Conservation (phyloP, 352 stramenopile genomes). For the Phytopythium helicoides region DNA sequence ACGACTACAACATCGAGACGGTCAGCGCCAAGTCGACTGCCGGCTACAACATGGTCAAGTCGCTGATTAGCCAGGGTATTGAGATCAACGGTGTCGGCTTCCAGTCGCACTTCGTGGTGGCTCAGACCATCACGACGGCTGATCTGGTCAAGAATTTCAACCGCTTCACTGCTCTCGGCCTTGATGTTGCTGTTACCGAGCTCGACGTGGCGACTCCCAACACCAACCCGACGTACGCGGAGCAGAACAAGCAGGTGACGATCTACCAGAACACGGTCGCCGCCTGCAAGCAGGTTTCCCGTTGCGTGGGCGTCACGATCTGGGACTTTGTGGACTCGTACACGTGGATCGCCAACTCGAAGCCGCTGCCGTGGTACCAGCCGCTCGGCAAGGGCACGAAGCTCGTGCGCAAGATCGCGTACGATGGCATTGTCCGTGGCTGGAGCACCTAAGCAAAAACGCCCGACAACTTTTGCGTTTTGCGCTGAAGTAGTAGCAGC, state of each 20-base stretch:
- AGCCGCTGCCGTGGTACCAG: slow-evolving; percentile 25
- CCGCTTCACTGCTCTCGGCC: slow-evolving; percentile 18
- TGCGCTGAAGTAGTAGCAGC: no score
- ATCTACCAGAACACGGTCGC: slow-evolving; percentile 23
- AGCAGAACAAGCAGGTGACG: slow-evolving; percentile 22
- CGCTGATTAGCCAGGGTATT: slow-evolving; percentile 13
- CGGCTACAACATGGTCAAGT: slow-evolving; percentile 16
- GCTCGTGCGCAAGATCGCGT: slow-evolving; percentile 22
- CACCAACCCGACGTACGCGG: slow-evolving; percentile 17
- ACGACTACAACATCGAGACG: slow-evolving; percentile 21
- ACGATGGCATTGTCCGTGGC: slow-evolving; percentile 22
- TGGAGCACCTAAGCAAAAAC: slow-evolving; percentile 22
- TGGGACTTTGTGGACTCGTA: slow-evolving; percentile 23
- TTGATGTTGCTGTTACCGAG: slow-evolving; percentile 30
- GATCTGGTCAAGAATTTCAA: slow-evolving; percentile 26
- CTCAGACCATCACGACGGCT: slow-evolving; percentile 11
- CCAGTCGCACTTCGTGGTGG: slow-evolving; percentile 6
- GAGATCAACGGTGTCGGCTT: slow-evolving; percentile 28
- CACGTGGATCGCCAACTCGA: slow-evolving; percentile 15
- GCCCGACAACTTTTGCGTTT: no score
- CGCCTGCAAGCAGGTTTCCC: slow-evolving; percentile 25
- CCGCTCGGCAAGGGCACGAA: slow-evolving; percentile 16
- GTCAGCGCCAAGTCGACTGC: slow-evolving; percentile 32
- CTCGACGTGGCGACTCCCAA: slow-evolving; percentile 22
- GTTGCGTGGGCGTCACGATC: slow-evolving; percentile 13